Evolutionary conservation across 371 early-diverging fungal genomes (phyloP), one percentile per base, ranked within the genome.

Genomic region (Funneliformis caledonium): DNA sequence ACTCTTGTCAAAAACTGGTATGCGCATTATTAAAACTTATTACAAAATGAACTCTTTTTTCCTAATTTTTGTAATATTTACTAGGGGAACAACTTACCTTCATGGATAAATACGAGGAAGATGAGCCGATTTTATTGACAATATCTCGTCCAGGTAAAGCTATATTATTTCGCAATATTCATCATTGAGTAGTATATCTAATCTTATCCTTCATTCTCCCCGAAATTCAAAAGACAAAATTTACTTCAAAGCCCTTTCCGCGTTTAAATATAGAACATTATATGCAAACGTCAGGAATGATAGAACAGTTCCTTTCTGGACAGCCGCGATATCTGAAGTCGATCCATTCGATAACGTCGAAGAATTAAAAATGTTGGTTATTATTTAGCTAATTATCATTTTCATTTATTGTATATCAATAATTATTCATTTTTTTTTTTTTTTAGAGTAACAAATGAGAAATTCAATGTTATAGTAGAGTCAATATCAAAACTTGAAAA

Each of bases 261-360:
- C 86, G 47, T 90, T 91, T 80, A 87, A 89, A 67, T 67, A 81
- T 19, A 80, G 91, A 37, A 82, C 88, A 1, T 60, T 87, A 7
- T 94, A 92, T 82, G 93, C 92, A n/a, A 95, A 95, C 80, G 85
- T 89, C 1, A 78, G 81, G 5, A 91, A 92, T 82, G 96, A 95
- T 83, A 88, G 90, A 12, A 89, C 91, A 1, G 94, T 94, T 0
- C 88, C 91, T 11, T 93, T 89, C 81, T 89, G 89, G 88, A 92
- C 92, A 5, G 89, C 92, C n/a, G 88, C 90, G 5, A 87, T 93
- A 67, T 85, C 88, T 48, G 78, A 83, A 37, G 82, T 82, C 26
- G 85, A 93, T 78, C 90, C 90, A n/a, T 89, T 90, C 65, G 65
- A 82, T 11, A 82, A 85, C 8, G 80, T 86, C 1, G 84, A 88